Evolutionary conservation across 140 eudicot genomes (phyloP).

Genomic region (Senecio squalidus): DNA sequence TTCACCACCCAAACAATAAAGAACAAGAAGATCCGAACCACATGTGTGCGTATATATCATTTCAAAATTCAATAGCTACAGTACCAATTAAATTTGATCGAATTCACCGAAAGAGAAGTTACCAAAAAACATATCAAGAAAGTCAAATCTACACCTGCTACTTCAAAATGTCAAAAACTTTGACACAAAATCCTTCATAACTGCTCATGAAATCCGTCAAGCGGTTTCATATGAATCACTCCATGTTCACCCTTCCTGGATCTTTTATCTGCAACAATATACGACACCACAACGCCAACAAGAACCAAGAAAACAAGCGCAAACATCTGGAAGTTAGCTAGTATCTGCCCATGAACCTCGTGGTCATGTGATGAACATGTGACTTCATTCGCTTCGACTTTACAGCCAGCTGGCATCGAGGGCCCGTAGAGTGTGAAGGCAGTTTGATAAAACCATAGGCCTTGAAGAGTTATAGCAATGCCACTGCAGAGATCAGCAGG

Average conservation of each 20-base stretch:
- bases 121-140: neutral
- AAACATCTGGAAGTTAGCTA: conserved; percentile 83
- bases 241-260: conserved; percentile 25
- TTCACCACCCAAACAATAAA: neutral
- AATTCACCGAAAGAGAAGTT: neutral
- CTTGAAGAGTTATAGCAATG: conserved; percentile 79
- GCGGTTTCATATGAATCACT: conserved; percentile 23
- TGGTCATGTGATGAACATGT: conserved; percentile 39
- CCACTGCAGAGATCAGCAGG: conserved; percentile 70
- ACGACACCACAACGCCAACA: conserved; percentile 51
- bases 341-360: conserved; percentile 61
- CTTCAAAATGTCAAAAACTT: conserved; percentile 16
- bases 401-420: conserved; percentile 84
- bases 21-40: neutral
- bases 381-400: conserved; percentile 39
- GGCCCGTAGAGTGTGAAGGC: conserved; percentile 93
- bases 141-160: conserved; percentile 18
- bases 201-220: conserved; percentile 38
- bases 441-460: conserved; percentile 90
- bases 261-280: conserved; percentile 39
- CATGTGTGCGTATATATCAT: neutral
- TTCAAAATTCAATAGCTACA: neutral
- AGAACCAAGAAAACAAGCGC: conserved; percentile 57
- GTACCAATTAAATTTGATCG: conserved; percentile 4
- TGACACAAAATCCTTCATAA: conserved; percentile 12